phyloP scores from a whole-genome alignment of 2,329 filamentous ascomycete species.

The Blastomyces parvus region DNA sequence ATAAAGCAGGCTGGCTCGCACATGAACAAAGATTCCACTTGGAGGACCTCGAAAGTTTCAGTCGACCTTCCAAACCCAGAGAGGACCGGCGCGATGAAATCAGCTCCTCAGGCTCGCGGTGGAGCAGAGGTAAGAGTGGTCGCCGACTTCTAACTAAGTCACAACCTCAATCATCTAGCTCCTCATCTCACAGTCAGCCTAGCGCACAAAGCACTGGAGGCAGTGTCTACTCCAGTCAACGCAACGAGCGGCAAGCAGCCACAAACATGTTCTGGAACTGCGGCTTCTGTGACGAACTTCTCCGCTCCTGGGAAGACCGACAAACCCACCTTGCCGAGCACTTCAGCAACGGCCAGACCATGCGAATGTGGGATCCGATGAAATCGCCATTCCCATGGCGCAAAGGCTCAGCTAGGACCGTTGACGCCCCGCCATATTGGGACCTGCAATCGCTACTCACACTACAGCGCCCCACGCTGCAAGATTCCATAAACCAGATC shows the following conservation, averaged over 20 bases:
- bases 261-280: constrained; percentile 10
- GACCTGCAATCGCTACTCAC: neutral
- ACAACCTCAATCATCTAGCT: neutral
- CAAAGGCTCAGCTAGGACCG: neutral
- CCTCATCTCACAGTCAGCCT: neutral
- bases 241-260: neutral
- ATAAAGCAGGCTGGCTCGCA: neutral
- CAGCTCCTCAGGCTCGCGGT: neutral
- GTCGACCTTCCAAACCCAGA: neutral
- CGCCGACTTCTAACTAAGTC: neutral
- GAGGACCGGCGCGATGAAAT: neutral
- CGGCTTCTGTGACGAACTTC: constrained; percentile 10
- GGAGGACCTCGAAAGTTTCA: neutral
- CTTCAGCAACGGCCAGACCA: constrained; percentile 4
- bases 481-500: constrained; percentile 5
- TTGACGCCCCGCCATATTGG: neutral
- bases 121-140: neutral
- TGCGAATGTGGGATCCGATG: constrained; percentile 7
- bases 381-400: constrained; percentile 6
- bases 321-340: constrained; percentile 9
- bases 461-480: neutral
- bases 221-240: neutral
- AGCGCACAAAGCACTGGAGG: neutral
- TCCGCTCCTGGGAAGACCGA: constrained; percentile 10
- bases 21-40: constrained; percentile 7